Conservation (phyloP, 2,329 filamentous ascomycete species). For the Alternaria sp. region DNA sequence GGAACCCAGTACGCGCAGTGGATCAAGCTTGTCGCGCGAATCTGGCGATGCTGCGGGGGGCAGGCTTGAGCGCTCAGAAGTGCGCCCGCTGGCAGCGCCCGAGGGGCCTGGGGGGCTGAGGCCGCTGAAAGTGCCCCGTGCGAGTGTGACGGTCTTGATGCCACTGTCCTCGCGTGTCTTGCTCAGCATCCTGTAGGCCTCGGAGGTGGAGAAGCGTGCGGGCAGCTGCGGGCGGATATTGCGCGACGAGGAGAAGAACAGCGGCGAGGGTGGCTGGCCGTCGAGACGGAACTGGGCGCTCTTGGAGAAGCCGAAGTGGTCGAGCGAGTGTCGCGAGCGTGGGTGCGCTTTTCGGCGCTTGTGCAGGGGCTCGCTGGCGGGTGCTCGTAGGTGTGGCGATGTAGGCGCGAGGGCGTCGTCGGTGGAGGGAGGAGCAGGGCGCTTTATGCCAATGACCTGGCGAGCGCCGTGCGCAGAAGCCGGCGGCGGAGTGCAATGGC, state of each 20-base stretch:
- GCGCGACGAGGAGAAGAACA: slow-evolving; percentile 60
- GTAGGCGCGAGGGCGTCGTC: not conserved
- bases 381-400: not conserved
- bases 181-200: slow-evolving; percentile 62
- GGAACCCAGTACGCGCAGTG: slow-evolving; percentile 64
- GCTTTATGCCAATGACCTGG: slow-evolving; percentile 30
- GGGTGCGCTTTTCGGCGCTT: slow-evolving; percentile 41
- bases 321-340: slow-evolving; percentile 44
- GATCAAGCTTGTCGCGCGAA: slow-evolving; percentile 55
- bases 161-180: slow-evolving; percentile 58
- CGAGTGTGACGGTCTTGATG: slow-evolving; percentile 60
- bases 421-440: slow-evolving; percentile 11
- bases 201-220: slow-evolving; percentile 63
- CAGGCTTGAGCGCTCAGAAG: slow-evolving; percentile 61
- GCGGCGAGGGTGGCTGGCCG: slow-evolving; percentile 54
- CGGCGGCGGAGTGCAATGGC: slow-evolving; percentile 16
- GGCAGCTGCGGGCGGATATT: slow-evolving; percentile 54
- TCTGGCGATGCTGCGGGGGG: slow-evolving; percentile 61
- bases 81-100: slow-evolving; percentile 62
- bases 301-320: slow-evolving; percentile 43
- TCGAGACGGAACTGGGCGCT: slow-evolving; percentile 21
- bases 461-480: slow-evolving; percentile 17
- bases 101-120: slow-evolving; percentile 45
- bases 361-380: slow-evolving; percentile 43
- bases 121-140: slow-evolving; percentile 53